Evolutionary conservation across 768 basidiomycete species (phyloP), one percentile per base, ranked within the genome.

Genomic region (Suillus ampliporus): DNA sequence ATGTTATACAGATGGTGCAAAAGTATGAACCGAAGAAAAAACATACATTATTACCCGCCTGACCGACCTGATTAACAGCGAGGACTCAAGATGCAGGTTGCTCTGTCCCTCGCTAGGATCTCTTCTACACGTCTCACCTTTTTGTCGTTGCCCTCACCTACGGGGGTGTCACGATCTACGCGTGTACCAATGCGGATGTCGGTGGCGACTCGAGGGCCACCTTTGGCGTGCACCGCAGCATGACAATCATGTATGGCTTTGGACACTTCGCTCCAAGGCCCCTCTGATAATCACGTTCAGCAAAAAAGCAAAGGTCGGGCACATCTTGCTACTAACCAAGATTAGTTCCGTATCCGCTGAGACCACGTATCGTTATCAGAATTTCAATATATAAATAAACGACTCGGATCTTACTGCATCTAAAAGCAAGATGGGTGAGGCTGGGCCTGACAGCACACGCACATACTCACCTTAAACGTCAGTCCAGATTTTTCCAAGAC

Each of bases 161-260:
- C 81, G 5, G 77, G 75, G 19, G 89, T 82, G 43, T 83, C 78
- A 63, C 88, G 85, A 75, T 96, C 87, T 26, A 85, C 83, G 51
- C 96, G 87, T 1, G 97, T 98, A 47, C 97, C 97, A 58, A 99
- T 96, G 31, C 97, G 89, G 63, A 98, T 91, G 77, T 99, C 96
- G 14, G 96, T 97, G 13, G 92, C 92, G 58, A 95, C 84, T 57
- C 90, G 86, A 17, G 87, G 86, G 0, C 86, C 84, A 26, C 92
- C 92, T 72, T 85, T 83, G 1, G 84, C 86, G 65, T 96, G 94
- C 6, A 95, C 90, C 2, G 92, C 94, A 28, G 84, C 83, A 72
- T 99, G 97, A 72, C 95, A 97, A 64, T 91, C 92, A 66, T 94
- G 92, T 65, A 99, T 97, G 2, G 90, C 94, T 67, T 90, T 82